These are phyloP conservation scores for Pulicaria dysenterica DNA, from an alignment of 129 eudicot genomes.

Conservation along the genomic window DNA sequence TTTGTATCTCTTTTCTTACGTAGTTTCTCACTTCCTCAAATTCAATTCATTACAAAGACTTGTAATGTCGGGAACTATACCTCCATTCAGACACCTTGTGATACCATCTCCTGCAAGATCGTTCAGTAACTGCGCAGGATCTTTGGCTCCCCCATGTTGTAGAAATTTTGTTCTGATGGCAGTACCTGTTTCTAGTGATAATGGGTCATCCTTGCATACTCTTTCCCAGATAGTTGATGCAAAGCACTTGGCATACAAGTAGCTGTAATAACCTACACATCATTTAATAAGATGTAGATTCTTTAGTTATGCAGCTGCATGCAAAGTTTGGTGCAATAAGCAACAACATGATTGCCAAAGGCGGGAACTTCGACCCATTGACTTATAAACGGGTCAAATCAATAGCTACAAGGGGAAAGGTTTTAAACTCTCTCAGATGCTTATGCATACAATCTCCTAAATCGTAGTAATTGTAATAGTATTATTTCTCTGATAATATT, in stretches of 20 bases:
- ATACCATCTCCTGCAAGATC: slow-evolving; percentile 71
- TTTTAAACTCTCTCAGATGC: too few relatives aligned
- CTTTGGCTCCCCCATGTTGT: slow-evolving; percentile 93
- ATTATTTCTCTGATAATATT: too few relatives aligned
- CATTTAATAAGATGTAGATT: not conserved
- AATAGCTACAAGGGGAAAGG: too few relatives aligned
- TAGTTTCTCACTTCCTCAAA: slow-evolving; percentile 18
- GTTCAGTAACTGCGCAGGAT: slow-evolving; percentile 56
- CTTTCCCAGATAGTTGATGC: slow-evolving; percentile 88
- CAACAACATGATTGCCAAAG: not conserved
- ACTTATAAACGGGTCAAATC: too few relatives aligned
- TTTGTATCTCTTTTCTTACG: too few relatives aligned
- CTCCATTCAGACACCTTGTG: slow-evolving; percentile 49
- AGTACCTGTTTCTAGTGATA: slow-evolving; percentile 68
- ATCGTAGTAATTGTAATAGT: too few relatives aligned
- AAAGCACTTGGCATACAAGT: slow-evolving; percentile 94
- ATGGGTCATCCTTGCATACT: slow-evolving; percentile 74
- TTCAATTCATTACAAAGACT: slow-evolving; percentile 62
- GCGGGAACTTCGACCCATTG: not conserved
- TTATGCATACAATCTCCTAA: too few relatives aligned
- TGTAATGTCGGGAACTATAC: slow-evolving; percentile 69
- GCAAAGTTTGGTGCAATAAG: not conserved
- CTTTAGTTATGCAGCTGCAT: not conserved
- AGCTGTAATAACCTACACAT: slow-evolving; percentile 81
- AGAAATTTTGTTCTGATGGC: slow-evolving; percentile 75